Evolutionary conservation across 176 grass and related monocot species (phyloP).

Genomic region (Elaeis guineensis): DNA sequence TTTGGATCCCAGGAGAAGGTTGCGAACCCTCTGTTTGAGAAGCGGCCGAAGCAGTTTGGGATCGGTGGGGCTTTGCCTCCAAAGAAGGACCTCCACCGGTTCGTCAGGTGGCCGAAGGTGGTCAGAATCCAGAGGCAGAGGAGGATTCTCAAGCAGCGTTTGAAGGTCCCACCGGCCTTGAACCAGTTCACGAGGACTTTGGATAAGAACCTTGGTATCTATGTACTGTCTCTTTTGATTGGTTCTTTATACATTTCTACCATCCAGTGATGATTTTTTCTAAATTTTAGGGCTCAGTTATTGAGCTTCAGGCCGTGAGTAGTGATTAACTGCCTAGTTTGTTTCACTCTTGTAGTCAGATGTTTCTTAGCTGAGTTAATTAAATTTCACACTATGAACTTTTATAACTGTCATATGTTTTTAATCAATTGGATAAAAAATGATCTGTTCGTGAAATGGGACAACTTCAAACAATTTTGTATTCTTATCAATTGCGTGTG

Average conservation of each 20-base stretch:
- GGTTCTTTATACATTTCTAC: too few relatives aligned
- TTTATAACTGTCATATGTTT: too few relatives aligned
- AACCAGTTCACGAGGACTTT: conserved; percentile 7
- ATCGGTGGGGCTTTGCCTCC: conserved; percentile 4
- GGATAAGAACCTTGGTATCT: conserved; percentile 2
- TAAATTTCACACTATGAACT: too few relatives aligned
- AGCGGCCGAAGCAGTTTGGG: conserved; percentile 12
- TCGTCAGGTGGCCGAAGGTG: conserved; percentile 10
- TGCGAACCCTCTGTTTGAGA: conserved; percentile 7
- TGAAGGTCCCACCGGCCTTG: conserved; percentile 4
- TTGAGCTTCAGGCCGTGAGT: too few relatives aligned
- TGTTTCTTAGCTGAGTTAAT: too few relatives aligned
- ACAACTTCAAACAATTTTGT: too few relatives aligned
- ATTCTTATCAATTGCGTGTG: too few relatives aligned
- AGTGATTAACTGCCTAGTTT: too few relatives aligned
- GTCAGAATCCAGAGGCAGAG: conserved; percentile 6
- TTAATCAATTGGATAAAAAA: too few relatives aligned
- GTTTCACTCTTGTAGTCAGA: too few relatives aligned
- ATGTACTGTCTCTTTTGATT: too few relatives aligned
- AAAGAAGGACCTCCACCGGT: conserved; percentile 3
- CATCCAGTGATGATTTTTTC: neutral
- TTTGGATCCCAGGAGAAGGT: conserved; percentile 12
- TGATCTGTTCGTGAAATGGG: too few relatives aligned
- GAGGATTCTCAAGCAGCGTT: conserved; percentile 2
- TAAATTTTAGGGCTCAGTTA: neutral